Base-by-base conservation (phyloP, 345 rosid genomes). In the Eutrema heterophyllum region DNA sequence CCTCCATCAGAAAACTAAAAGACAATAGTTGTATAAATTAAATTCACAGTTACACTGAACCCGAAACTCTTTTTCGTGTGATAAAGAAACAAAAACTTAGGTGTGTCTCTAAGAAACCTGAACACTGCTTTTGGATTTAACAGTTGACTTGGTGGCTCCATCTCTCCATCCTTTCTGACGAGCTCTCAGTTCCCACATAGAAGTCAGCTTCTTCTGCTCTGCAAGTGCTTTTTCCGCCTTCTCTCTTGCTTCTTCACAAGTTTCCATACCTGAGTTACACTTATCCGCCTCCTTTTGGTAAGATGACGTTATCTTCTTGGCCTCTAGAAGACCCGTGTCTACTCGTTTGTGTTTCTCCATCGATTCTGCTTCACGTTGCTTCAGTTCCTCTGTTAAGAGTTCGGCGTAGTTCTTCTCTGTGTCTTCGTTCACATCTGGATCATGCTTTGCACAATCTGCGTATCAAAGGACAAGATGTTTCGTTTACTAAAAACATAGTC, bases 281-380 rank as follows among this genome's bases (percentile, higher is more conserved):
- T 92, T 95, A 83, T 95, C 99, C 15, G 97, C 99, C 81, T 95
- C 99, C 77, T 95, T 92, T 62, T 92, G 99, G 78, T 90, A 95
- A 73, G 88, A 93, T 2, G 99, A 95, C 13, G 93, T 74, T 67
- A 88, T 51, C 83, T 95, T 95, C 91, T 95, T 95, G 13, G 99
- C 99, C 88, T 95, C 99, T 0, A 95, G 87, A 61, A 95, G 73
- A 65, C 88, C 88, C 59, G 79, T 83, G 84, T 88, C 89, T 5
- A 91, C 96, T 11, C 82, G 88, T 70, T 62, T 84, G 67, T 92
- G 97, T 77, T 78, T 88, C 80, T 92, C 97, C 75, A 85, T 71
- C 2, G 93, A 87, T 78, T 84, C 98, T 50, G 88, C 79, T 78
- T 95, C 99, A 14, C 92, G 84, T 16, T 82, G 83, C 83, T 88